Conservation (phyloP, 768 basidiomycete species). For the Glaciozyma martinii region DNA sequence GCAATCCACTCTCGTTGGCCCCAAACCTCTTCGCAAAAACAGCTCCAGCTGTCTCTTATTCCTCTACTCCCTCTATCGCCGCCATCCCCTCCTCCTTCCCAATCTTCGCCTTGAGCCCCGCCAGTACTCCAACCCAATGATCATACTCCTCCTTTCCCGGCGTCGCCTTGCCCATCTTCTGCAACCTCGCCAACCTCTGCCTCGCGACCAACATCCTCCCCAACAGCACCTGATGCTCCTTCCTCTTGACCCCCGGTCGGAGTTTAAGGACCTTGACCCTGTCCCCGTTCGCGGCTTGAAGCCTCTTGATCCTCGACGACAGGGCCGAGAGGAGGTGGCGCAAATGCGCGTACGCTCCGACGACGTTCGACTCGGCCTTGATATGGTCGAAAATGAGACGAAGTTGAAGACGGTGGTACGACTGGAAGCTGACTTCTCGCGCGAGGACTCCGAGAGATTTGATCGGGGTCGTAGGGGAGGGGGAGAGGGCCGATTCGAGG, state of each 20-base stretch:
- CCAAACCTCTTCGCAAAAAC: too few species aligned
- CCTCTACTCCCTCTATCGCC: too few species aligned
- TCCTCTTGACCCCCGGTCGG: conserved; percentile 1
- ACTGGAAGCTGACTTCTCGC: conserved; percentile 8
- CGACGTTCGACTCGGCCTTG: conserved; percentile 18
- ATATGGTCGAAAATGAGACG: conserved; percentile 16
- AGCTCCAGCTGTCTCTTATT: too few species aligned
- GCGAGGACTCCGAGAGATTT: conserved; percentile 3
- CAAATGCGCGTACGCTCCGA: background rate
- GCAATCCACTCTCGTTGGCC: too few species aligned
- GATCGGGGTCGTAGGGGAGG: background rate
- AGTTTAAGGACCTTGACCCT: background rate
- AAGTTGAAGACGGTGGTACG: conserved; percentile 13
- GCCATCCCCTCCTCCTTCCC: too few species aligned
- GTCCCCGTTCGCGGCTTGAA: background rate
- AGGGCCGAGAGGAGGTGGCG: conserved; percentile 4
- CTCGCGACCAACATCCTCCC: conserved; percentile 6
- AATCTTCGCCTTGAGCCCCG: too few species aligned
- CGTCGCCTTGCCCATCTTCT: conserved; percentile 7
- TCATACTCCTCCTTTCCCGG: conserved; percentile 13
- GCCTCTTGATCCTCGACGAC: background rate
- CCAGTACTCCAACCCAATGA: too few species aligned
- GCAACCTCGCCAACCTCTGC: conserved; percentile 13
- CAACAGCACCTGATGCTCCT: conserved; percentile 19
- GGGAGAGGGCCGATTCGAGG: conserved; percentile 12